Base-by-base conservation (phyloP, 768 basidiomycete species). In the Gymnopilus junonius region DNA sequence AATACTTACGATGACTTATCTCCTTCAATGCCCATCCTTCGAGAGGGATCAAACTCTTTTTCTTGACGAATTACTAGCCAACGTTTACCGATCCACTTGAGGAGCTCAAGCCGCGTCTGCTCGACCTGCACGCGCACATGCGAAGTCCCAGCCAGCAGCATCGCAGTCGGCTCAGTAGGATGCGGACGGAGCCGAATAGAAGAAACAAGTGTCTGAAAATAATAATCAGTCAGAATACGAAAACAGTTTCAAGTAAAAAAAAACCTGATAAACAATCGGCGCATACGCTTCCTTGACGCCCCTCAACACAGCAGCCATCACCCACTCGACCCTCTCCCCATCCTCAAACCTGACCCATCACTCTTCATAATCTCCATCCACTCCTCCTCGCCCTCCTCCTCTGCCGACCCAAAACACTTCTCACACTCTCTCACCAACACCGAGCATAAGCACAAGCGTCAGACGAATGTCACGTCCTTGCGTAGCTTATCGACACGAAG, bases 341-440 rank as follows among this genome's bases (percentile, higher is more conserved):
- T 94, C 92, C 65, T 90, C 90, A 70, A 93, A 93, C 32, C 87
- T 79, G 0, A 84, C 87, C 0, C 90, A 92, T 62, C 92, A n/a
- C n/a, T n/a, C n/a, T n/a, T n/a, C n/a, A n/a, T n/a, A n/a, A n/a
- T n/a, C n/a, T n/a, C n/a, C n/a, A 88, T 1, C 83, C 82, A 63
- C 90, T 86, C 77, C 21, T 88, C 87, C 15, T 85, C 75, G 87
- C 94, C 94, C 23, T 94, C 92, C 4, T 76, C 67, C 55, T 86
- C 83, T 34, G 81, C 50, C 27, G 86, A 83, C 37, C 81, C 83
- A 58, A 95, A 91, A 48, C 91, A 90, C 12, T 80, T 80, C n/a
- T 87, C 87, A n/a, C n/a, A n/a, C n/a, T n/a, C n/a, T n/a, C n/a
- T n/a, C n/a, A n/a, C n/a, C n/a, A n/a, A n/a, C n/a, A n/a, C n/a